Percentiles rank a stretch among this genome's conserved stretches.
These are phyloP conservation scores for Stephania cephalantha DNA, from an alignment of 164 flowering plant genomes.

Conservation along the genomic window DNA sequence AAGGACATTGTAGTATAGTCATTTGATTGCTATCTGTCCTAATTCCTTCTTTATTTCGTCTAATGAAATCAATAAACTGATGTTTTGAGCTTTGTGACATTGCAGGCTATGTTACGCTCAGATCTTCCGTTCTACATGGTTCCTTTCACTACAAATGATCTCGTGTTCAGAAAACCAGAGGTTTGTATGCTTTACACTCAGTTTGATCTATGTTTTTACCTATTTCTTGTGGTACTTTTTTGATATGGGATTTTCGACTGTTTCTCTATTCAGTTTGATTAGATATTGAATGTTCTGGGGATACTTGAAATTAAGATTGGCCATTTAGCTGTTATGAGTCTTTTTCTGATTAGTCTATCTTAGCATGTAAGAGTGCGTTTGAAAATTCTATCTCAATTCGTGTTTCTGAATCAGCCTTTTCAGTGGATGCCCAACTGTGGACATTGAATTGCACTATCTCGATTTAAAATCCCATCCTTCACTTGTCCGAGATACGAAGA, in stretches of 20 bases:
- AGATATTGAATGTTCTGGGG: too few relatives aligned
- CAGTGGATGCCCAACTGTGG: too few relatives aligned
- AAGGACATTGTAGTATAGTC: not conserved
- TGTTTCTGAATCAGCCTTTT: too few relatives aligned
- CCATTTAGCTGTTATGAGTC: too few relatives aligned
- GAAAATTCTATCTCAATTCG: too few relatives aligned
- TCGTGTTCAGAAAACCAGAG: constrained; percentile 68
- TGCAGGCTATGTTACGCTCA: constrained; percentile 68
- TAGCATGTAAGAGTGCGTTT: too few relatives aligned
- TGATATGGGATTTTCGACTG: not conserved
- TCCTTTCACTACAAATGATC: constrained; percentile 61
- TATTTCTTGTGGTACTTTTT: not conserved
- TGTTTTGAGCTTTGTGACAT: constrained; percentile 2
- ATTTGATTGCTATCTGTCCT: not conserved
- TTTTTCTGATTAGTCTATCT: too few relatives aligned
- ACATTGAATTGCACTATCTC: too few relatives aligned
- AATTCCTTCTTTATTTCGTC: not conserved
- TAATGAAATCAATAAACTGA: not conserved
- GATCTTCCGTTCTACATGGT: constrained; percentile 95
- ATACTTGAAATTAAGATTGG: too few relatives aligned
- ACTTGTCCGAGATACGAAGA: too few relatives aligned
- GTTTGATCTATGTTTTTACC: not conserved
- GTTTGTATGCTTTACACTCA: constrained; percentile 30
- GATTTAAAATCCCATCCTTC: too few relatives aligned
- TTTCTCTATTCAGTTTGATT: too few relatives aligned